Evolutionary conservation across 2,329 filamentous ascomycete species (phyloP).

Genomic region (Boeremia lycopersici): DNA sequence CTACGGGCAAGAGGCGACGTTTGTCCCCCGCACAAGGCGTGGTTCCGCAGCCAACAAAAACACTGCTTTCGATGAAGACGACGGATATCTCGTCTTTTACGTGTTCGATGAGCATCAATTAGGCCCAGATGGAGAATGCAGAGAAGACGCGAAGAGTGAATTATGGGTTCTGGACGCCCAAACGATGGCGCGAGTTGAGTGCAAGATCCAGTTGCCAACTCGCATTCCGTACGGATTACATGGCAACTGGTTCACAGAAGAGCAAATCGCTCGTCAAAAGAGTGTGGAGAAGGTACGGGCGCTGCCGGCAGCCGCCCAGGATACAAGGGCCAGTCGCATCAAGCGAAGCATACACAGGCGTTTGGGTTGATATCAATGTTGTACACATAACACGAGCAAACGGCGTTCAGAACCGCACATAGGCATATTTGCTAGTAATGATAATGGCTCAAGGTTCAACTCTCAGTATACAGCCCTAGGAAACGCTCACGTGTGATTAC

Average conservation of each 20-base stretch:
- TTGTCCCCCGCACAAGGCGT: constrained; percentile 55
- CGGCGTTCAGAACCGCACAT: not conserved
- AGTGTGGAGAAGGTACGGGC: constrained; percentile 30
- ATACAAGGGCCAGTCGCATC: constrained; percentile 16
- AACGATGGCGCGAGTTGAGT: constrained; percentile 66
- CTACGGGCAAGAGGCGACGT: constrained; percentile 71
- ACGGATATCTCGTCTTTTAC: constrained; percentile 71
- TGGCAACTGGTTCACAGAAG: constrained; percentile 48
- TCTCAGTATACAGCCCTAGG: too few species aligned
- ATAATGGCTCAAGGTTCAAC: constrained; percentile 1
- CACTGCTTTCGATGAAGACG: constrained; percentile 58
- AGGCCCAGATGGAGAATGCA: constrained; percentile 56
- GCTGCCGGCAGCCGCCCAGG: constrained; percentile 17
- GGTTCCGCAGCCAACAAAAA: constrained; percentile 2
- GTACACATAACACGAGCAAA: not conserved
- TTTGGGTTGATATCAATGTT: constrained; percentile 16
- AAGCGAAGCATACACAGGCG: constrained; percentile 18
- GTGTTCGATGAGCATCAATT: constrained; percentile 73
- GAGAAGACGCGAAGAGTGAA: constrained; percentile 57
- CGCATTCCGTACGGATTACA: constrained; percentile 72
- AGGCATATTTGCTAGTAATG: constrained; percentile 2
- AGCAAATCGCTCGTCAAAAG: constrained; percentile 41
- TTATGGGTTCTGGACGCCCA: constrained; percentile 72
- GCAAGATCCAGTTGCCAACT: constrained; percentile 65
- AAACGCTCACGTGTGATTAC: not conserved